Base-by-base conservation (phyloP, 176 grass and related monocot genomes). In the Chrysopogon serrulatus region DNA sequence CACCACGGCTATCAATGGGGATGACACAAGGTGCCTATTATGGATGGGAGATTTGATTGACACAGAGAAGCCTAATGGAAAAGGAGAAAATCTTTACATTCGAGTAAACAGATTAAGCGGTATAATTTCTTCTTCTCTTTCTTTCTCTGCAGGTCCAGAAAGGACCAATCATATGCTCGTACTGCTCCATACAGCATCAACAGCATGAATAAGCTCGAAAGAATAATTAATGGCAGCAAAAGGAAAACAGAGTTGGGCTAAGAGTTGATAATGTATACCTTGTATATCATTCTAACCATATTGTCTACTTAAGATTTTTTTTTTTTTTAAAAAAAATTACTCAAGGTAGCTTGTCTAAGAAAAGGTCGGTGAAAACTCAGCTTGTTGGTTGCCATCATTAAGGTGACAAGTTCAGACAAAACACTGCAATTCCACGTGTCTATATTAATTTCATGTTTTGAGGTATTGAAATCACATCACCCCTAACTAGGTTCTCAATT, bases 1-100 rank as follows among this genome's bases (percentile, higher is more conserved):
- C 27, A 73, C 70, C 8, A 31, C 16, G 8, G 16, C 70, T 73
- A 48, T 73, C 70, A 48, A 47, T 5, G 70, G 70, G 70, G 70
- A 73, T 73, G 70, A 47, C 41, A 73, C 70, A 48, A 31, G 70
- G 42, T 73, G 70, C 70, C 43, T 73, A 12, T 48, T 73, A 47
- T 73, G 70, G 70, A 48, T 12, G 42, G 70, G 42, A 2, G 70
- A 73, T 73, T 19, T 73, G 26, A 73, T 73, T 2, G 70, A 73
- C 70, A 73, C 70, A 30, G 15, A 32, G 27, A 73, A 73, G 41
- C 7, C 1, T 26, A 10, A 11, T 47, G 70, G 1, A 73, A 0
- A 1, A 16, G 69, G 24, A 48, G 70, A 73, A 73, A 73, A 73
- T 19, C 70, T 73, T 48, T 73, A 73, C 42, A 47, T 73, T 48